Percentiles rank a stretch among this genome's conserved stretches.
Conservation (phyloP, 2,329 filamentous ascomycete genomes). For the Colletotrichum navitas region DNA sequence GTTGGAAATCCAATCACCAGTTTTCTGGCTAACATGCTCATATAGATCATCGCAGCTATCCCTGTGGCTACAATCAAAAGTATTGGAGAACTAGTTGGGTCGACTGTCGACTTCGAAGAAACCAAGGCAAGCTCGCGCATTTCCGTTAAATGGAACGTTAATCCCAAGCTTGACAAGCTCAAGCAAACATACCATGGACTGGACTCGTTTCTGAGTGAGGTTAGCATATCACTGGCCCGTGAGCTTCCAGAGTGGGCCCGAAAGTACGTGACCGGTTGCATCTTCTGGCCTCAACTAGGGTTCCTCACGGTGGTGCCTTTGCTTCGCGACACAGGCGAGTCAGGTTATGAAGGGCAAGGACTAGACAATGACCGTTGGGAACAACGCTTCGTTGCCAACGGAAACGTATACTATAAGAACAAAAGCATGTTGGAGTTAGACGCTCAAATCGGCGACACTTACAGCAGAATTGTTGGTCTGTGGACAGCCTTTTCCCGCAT, state of each 20-base stretch:
- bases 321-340: conserved; percentile 63
- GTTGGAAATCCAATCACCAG: conserved; percentile 20
- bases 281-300: conserved; percentile 91
- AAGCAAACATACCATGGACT: conserved; percentile 85
- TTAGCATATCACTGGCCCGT: conserved; percentile 73
- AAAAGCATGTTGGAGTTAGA: conserved; percentile 85
- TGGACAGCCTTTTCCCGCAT: background rate
- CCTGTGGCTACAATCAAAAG: conserved; percentile 70
- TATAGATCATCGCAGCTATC: conserved; percentile 70
- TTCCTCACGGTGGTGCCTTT: conserved; percentile 80
- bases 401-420: conserved; percentile 88
- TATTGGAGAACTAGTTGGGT: conserved; percentile 78
- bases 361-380: conserved; percentile 76
- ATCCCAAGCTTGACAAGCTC: conserved; percentile 80
- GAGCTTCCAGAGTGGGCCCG: conserved; percentile 71
- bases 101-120: conserved; percentile 83
- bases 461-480: conserved; percentile 83
- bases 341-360: conserved; percentile 73
- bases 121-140: conserved; percentile 79
- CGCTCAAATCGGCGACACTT: conserved; percentile 84
- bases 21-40: conserved; percentile 11
- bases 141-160: conserved; percentile 78
- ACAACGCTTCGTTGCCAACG: conserved; percentile 79
- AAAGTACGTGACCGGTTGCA: conserved; percentile 75
- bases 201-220: conserved; percentile 76